Evolutionary conservation across 2,329 filamentous ascomycete species (phyloP).

Genomic region (Aspergillus cejpii): DNA sequence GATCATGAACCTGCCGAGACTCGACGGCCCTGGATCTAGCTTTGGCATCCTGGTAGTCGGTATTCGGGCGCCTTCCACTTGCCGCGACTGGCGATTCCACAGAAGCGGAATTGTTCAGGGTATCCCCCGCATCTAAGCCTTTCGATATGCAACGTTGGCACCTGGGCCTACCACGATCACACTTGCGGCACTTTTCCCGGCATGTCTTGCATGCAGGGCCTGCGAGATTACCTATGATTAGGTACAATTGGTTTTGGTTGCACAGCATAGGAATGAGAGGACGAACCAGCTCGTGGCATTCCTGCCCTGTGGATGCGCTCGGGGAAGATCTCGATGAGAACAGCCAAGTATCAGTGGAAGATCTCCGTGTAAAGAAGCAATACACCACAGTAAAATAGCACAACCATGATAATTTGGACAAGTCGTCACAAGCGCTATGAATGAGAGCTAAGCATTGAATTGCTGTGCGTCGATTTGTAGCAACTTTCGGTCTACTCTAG

Average conservation of each 20-base stretch:
- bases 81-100: constrained; percentile 26
- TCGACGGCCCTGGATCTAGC: not conserved
- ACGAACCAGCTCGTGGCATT: constrained; percentile 11
- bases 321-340: not conserved
- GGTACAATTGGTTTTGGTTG: not conserved
- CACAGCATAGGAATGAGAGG: not conserved
- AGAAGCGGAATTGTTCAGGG: constrained; percentile 29
- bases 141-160: constrained; percentile 28
- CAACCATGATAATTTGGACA: no score
- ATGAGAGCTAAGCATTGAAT: no score
- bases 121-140: constrained; percentile 27
- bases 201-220: constrained; percentile 31
- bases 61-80: constrained; percentile 25
- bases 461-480: no score
- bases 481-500: no score
- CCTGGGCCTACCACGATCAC: constrained; percentile 26
- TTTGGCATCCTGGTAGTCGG: constrained; percentile 6
- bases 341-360: not conserved
- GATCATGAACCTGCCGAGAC: not conserved
- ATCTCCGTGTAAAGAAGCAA: no score
- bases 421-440: no score
- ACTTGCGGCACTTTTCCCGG: constrained; percentile 30
- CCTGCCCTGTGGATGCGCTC: not conserved
- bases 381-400: no score
- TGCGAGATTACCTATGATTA: constrained; percentile 3